These are phyloP conservation scores for Marasmius oreades DNA, from an alignment of 1,284 basidiomycete species.

Conservation along the genomic window DNA sequence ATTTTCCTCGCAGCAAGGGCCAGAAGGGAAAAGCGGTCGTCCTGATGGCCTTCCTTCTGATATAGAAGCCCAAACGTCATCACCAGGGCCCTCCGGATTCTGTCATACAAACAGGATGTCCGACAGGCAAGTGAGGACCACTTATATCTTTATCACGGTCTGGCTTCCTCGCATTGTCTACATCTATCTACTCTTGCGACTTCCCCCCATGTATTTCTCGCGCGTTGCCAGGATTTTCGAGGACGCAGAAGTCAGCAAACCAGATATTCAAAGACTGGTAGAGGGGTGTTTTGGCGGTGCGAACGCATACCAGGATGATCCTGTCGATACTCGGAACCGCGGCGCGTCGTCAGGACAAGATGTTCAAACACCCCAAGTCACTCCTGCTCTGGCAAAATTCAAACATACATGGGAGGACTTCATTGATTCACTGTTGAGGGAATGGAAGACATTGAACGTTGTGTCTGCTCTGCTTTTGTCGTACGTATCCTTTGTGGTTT, in stretches of 20 bases:
- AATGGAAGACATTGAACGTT: slow-evolving; percentile 78
- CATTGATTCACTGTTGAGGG: slow-evolving; percentile 62
- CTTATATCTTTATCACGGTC: slow-evolving; percentile 38
- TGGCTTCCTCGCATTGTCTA: slow-evolving; percentile 60
- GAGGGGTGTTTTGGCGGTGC: slow-evolving; percentile 37
- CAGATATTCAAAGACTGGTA: slow-evolving; percentile 69
- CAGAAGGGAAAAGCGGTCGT: slow-evolving; percentile 10
- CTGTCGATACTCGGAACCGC: background rate
- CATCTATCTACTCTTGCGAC: slow-evolving; percentile 58
- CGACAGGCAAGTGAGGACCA: slow-evolving; percentile 1
- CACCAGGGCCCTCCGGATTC: slow-evolving; percentile 15
- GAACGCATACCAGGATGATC: slow-evolving; percentile 8
- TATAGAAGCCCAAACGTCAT: slow-evolving; percentile 17
- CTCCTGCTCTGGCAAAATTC: slow-evolving; percentile 60
- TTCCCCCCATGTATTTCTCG: slow-evolving; percentile 72
- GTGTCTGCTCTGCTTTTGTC: slow-evolving; percentile 68
- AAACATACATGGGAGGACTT: slow-evolving; percentile 72
- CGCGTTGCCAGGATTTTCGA: slow-evolving; percentile 69
- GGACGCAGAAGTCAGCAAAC: slow-evolving; percentile 70
- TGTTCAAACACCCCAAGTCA: slow-evolving; percentile 37
- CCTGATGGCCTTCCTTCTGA: slow-evolving; percentile 10
- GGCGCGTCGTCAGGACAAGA: background rate
- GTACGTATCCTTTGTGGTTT: slow-evolving; percentile 38
- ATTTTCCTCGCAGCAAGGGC: slow-evolving; percentile 10
- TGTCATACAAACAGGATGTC: background rate